Base-by-base conservation (phyloP, 1,284 basidiomycete species). In the Wolfiporia cocos region DNA sequence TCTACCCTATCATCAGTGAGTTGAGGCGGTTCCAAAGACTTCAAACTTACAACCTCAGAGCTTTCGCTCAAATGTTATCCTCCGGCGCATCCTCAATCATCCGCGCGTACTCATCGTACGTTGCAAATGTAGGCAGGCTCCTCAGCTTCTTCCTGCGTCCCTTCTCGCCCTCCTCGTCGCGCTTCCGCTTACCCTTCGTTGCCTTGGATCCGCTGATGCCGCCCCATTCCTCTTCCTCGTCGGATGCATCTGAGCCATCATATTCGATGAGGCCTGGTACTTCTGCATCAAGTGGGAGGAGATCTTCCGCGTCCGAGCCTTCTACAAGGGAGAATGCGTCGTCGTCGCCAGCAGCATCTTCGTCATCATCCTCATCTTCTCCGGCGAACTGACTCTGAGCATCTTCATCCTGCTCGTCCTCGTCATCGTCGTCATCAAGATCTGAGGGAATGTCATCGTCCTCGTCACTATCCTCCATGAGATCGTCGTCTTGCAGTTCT, bases 21-120 rank as follows among this genome's bases (percentile, higher is more conserved):
- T n/a, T n/a, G n/a, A n/a, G n/a, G n/a, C n/a, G n/a, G n/a, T n/a
- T n/a, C n/a, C n/a, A n/a, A n/a, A n/a, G n/a, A n/a, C n/a, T n/a
- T n/a, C n/a, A n/a, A n/a, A n/a, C n/a, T n/a, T n/a, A n/a, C n/a
- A n/a, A n/a, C n/a, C n/a, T n/a, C n/a, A n/a, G n/a, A n/a, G n/a
- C n/a, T n/a, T n/a, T n/a, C n/a, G n/a, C n/a, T 36, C 34, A 43
- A 14, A 84, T 70, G 59, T 83, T 69, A 55, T 89, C 86, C 63
- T 89, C 86, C 14, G 78, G 75, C 17, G 71, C 86, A 45, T 85
- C 86, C 58, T 95, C 92, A 50, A 98, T 93, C 71, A 98, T 74
- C 64, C 80, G 86, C 37, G 88, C 89, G 57, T 96, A 99, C 53
- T 97, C 95, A 49, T 98, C 95, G 51, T 95, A 95, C 58, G 82